Base-by-base conservation (phyloP, 2,329 filamentous ascomycete genomes). In the Colletotrichum ledebouriae region DNA sequence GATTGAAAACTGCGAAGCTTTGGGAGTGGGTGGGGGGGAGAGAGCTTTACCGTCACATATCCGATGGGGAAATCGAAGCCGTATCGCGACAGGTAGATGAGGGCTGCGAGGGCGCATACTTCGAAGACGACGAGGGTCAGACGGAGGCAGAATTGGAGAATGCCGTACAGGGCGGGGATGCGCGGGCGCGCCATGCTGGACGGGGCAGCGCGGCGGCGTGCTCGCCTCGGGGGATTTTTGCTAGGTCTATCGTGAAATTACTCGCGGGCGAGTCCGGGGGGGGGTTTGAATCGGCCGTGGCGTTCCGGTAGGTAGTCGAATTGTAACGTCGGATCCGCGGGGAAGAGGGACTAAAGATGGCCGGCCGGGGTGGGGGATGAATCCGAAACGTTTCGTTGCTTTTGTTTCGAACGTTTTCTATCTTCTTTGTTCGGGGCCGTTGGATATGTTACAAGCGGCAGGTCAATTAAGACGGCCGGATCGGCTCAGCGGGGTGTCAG, bases 111-210 rank as follows among this genome's bases (percentile, higher is more conserved):
- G 29, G 69, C 69, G 63, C 70, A 72, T 12, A 72, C 69, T 25
- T 72, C 69, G 15, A 72, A 61, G 20, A 72, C 70, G 46, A 72
- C 63, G 57, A 72, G 53, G 29, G 62, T 58, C 17, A 72, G 65
- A 20, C 70, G 70, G 25, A 71, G 65, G 57, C 70, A 72, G 63
- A 72, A 72, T 39, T 72, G 70, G 47, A 72, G 64, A 49, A 72
- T 67, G 69, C 70, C 70, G 22, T 72, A 72, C 49, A 66, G 56
- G 44, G 63, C 49, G 47, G 70, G 70, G 29, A 72, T 63, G 59
- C 70, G 69, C 39, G 42, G 61, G 59, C 70, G 70, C 41, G 70
- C 55, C 70, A 72, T 72, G 58, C 22, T 69, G 47, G 47, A 25
- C 9, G 10, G 55, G 65, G 33, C 39, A 37, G 52, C 17, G 15